Evolutionary conservation across 345 rosid species (phyloP).

Genomic region (Trapa bicornis): DNA sequence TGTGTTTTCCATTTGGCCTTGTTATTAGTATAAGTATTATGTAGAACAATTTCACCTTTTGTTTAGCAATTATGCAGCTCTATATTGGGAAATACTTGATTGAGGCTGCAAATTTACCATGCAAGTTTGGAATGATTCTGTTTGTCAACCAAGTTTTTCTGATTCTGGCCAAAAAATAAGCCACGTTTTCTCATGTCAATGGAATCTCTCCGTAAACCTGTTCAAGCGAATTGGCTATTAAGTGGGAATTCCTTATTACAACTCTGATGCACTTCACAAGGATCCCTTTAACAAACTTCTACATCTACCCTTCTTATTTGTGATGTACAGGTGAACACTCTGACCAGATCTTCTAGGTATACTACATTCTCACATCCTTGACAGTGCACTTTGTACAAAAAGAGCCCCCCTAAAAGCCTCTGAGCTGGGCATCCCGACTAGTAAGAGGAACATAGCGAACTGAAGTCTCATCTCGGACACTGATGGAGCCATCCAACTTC

Average conservation of each 20-base stretch:
- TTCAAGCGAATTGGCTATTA: too few species aligned
- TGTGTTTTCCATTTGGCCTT: background rate
- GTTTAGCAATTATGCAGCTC: background rate
- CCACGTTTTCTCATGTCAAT: background rate
- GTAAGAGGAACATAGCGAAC: constrained; percentile 92
- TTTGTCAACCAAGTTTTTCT: too few species aligned
- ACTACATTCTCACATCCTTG: background rate
- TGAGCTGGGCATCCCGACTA: constrained; percentile 67
- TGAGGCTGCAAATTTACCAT: background rate
- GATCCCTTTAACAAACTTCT: background rate
- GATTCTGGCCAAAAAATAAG: background rate
- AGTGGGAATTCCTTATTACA: background rate
- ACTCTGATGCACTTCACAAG: background rate
- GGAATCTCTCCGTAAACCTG: too few species aligned
- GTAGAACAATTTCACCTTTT: background rate
- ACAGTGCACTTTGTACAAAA: background rate
- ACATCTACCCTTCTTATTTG: background rate
- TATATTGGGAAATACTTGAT: background rate
- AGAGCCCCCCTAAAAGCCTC: constrained; percentile 9
- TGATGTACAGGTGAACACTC: background rate
- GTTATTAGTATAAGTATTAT: background rate
- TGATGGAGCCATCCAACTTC: constrained; percentile 56
- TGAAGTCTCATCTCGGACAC: constrained; percentile 44
- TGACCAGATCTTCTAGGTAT: background rate
- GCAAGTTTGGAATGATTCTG: background rate